Evolutionary conservation across 2,329 filamentous ascomycete genomes (phyloP).

Genomic region (Colletotrichum eleusines): DNA sequence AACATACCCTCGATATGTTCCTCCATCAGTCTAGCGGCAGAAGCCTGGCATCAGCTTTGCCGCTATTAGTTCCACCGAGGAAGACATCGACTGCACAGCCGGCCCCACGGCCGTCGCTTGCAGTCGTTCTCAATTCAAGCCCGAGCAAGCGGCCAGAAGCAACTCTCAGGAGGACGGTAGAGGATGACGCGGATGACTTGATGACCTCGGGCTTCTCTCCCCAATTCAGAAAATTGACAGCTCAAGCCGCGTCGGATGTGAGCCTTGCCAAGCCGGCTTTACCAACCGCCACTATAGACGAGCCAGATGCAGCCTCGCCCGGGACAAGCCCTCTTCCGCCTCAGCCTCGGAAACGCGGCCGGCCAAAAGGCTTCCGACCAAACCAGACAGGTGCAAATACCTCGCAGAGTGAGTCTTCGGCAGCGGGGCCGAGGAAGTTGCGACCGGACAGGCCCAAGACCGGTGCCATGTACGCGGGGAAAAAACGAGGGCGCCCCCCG

Average conservation of each 20-base stretch:
- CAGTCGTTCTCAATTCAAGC: constrained; percentile 34
- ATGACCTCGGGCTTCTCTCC: constrained; percentile 45
- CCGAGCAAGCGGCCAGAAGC: constrained; percentile 9
- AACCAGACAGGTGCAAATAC: constrained; percentile 47
- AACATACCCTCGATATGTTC: constrained; percentile 31
- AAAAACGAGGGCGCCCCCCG: constrained; percentile 58
- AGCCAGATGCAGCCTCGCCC: constrained; percentile 8
- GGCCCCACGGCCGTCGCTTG: constrained; percentile 25
- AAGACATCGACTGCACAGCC: constrained; percentile 30
- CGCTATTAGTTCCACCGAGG: neutral
- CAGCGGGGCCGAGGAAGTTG: constrained; percentile 41
- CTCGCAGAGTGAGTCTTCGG: constrained; percentile 30
- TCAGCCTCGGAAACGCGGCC: constrained; percentile 53
- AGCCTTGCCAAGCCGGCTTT: constrained; percentile 39
- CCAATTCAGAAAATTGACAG: constrained; percentile 33
- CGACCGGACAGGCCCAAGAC: constrained; percentile 48
- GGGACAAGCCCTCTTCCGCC: constrained; percentile 2
- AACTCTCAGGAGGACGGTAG: constrained; percentile 24
- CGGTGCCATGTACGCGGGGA: constrained; percentile 44
- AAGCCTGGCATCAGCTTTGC: neutral
- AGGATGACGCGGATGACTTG: constrained; percentile 36
- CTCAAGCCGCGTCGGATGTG: constrained; percentile 31
- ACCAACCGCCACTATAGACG: constrained; percentile 10
- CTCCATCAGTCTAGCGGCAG: constrained; percentile 4
- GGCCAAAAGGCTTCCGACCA: constrained; percentile 62